Evolutionary conservation across 2,329 filamentous ascomycete species (phyloP).

Genomic region (Alternaria burnsii): DNA sequence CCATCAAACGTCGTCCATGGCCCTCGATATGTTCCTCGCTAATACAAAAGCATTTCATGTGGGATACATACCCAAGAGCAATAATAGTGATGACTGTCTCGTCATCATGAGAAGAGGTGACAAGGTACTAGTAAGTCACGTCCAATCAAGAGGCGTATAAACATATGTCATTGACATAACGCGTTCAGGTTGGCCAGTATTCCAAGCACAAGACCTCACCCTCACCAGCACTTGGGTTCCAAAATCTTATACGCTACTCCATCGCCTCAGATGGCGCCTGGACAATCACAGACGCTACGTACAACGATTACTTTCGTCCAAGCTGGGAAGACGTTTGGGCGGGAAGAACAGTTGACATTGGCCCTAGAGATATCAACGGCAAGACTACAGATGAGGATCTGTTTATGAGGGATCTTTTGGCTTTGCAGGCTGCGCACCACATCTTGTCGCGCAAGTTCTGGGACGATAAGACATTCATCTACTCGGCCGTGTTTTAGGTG

Average conservation of each 20-base stretch:
- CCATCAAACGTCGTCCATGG: not conserved
- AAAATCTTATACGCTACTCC: slow-evolving; percentile 4
- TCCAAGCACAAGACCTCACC: not conserved
- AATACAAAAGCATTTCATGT: not conserved
- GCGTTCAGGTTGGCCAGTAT: not conserved
- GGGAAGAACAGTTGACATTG: not conserved
- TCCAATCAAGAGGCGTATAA: not conserved
- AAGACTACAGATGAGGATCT: not conserved
- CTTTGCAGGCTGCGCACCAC: not conserved
- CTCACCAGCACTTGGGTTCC: not conserved
- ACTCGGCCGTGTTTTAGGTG: no score
- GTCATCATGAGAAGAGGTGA: not conserved
- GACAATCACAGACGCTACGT: slow-evolving; percentile 3
- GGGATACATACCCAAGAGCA: not conserved
- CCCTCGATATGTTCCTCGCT: not conserved
- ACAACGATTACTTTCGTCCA: not conserved
- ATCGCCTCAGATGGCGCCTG: not conserved
- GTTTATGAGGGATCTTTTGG: not conserved
- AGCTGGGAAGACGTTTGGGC: slow-evolving; percentile 8
- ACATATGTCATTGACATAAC: not conserved
- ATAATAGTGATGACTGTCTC: not conserved
- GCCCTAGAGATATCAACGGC: not conserved
- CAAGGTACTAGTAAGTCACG: not conserved
- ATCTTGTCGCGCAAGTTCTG: not conserved
- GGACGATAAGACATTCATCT: not conserved